These are phyloP conservation scores for Talaromyces atroroseus DNA, from an alignment of 2,329 filamentous ascomycete genomes.

Conservation along the genomic window DNA sequence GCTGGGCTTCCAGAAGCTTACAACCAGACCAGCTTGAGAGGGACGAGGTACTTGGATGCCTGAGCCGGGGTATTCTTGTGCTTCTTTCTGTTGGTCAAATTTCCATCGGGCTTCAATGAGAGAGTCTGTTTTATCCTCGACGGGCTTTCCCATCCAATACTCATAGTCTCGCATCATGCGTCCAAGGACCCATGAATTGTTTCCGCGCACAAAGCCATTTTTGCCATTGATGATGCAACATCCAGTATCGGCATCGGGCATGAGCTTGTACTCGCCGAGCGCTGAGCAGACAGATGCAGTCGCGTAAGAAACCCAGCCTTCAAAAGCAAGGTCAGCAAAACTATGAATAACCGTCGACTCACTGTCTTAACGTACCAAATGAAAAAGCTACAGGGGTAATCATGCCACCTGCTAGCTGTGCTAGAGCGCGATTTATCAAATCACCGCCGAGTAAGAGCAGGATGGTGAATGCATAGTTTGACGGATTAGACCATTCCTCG, in stretches of 20 bases:
- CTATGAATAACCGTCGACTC: not conserved
- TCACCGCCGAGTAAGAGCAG: conserved; percentile 35
- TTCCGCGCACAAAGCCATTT: conserved; percentile 34
- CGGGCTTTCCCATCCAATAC: conserved; percentile 21
- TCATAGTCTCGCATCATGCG: conserved; percentile 41
- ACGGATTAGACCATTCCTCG: conserved; percentile 13
- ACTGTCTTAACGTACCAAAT: conserved; percentile 23
- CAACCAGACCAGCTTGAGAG: conserved; percentile 20
- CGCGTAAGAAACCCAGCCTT: conserved; percentile 33
- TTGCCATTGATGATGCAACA: conserved; percentile 31
- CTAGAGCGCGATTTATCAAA: conserved; percentile 30
- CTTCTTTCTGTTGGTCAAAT: conserved; percentile 11
- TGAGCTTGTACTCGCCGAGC: conserved; percentile 29
- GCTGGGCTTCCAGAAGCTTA: conserved; percentile 22
- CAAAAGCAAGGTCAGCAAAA: not conserved
- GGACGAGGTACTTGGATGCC: conserved; percentile 14
- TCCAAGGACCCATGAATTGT: conserved; percentile 41
- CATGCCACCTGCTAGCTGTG: conserved; percentile 24
- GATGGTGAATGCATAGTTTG: conserved; percentile 25
- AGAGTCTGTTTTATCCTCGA: conserved; percentile 11
- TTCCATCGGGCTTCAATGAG: conserved; percentile 16
- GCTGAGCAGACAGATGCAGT: conserved; percentile 25
- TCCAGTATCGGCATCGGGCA: conserved; percentile 31
- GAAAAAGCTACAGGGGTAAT: conserved; percentile 34
- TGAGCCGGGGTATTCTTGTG: conserved; percentile 2